Conservation (phyloP, 345 rosid genomes). For the Cardamine chenopodiifolia region DNA sequence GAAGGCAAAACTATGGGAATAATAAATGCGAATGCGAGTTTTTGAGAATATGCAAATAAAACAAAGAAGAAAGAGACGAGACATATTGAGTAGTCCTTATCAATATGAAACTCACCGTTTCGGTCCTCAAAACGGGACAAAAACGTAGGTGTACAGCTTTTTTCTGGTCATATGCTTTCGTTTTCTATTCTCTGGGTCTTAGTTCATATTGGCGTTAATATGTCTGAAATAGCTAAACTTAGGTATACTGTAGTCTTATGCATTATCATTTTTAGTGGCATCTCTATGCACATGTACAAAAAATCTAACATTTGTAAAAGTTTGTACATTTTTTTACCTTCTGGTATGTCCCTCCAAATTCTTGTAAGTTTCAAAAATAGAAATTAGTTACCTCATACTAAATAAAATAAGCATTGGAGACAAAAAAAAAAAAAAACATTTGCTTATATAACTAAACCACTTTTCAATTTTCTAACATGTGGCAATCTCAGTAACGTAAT, state of each 20-base stretch:
- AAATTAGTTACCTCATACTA: not conserved
- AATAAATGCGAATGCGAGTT: slow-evolving; percentile 5
- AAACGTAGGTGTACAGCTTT: slow-evolving; percentile 34
- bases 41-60: slow-evolving; percentile 18
- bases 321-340: not conserved
- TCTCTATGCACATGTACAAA: slow-evolving; percentile 2
- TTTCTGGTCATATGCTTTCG: slow-evolving; percentile 37
- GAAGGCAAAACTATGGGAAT: slow-evolving; percentile 12
- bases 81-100: slow-evolving; percentile 50
- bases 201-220: slow-evolving; percentile 13
- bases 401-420: not conserved
- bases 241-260: not conserved
- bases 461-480: not conserved
- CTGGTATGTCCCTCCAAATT: slow-evolving; percentile 8
- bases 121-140: slow-evolving; percentile 15
- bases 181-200: slow-evolving; percentile 38
- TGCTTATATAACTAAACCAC: not conserved
- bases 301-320: not conserved
- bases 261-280: not conserved
- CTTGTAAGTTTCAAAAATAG: slow-evolving; percentile 26
- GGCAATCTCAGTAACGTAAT: not conserved
- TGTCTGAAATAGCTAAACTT: slow-evolving; percentile 37
- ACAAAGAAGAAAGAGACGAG: slow-evolving; percentile 63
- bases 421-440: not conserved
- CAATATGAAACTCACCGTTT: slow-evolving; percentile 62